Conservation (phyloP, 306 rosid genomes). For the Hippophae tibetana region DNA sequence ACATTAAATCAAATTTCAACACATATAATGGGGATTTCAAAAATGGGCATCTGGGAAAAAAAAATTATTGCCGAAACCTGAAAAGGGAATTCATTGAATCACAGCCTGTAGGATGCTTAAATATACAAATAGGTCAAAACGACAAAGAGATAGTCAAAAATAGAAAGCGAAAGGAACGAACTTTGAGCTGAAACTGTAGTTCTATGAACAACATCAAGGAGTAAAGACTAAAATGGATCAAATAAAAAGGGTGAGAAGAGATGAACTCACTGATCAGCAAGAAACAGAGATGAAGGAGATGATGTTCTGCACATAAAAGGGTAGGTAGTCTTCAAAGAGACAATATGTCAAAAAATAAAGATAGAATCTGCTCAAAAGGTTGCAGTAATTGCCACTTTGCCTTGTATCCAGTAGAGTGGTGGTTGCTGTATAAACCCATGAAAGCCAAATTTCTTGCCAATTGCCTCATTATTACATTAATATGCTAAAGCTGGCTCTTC, state of each 20-base stretch:
- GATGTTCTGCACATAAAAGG: not conserved
- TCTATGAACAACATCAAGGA: not conserved
- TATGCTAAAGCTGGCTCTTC: no score
- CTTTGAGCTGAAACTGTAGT: not conserved
- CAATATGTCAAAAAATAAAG: constrained; percentile 9
- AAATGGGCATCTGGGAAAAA: constrained; percentile 1
- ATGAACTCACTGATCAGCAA: constrained; percentile 18
- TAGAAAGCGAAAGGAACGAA: constrained; percentile 1
- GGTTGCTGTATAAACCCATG: constrained; percentile 15
- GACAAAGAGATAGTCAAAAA: constrained; percentile 11
- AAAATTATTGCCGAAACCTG: constrained; percentile 13
- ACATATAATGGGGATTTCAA: not conserved
- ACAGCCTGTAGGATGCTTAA: constrained; percentile 10
- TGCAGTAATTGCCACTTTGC: constrained; percentile 21
- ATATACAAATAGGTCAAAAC: not conserved
- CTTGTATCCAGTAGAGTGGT: constrained; percentile 17
- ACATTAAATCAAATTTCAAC: not conserved
- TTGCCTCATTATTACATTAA: no score
- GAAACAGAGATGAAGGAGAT: constrained; percentile 1
- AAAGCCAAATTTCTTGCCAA: no score
- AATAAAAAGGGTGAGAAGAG: not conserved
- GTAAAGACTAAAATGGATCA: not conserved
- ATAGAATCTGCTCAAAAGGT: constrained; percentile 23
- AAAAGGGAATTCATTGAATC: constrained; percentile 15
- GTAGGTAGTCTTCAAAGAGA: not conserved